Percentiles rank a stretch among this genome's conserved stretches.
Evolutionary conservation across 2,329 filamentous ascomycete species (phyloP).

Genomic region (Penicillium sp.): DNA sequence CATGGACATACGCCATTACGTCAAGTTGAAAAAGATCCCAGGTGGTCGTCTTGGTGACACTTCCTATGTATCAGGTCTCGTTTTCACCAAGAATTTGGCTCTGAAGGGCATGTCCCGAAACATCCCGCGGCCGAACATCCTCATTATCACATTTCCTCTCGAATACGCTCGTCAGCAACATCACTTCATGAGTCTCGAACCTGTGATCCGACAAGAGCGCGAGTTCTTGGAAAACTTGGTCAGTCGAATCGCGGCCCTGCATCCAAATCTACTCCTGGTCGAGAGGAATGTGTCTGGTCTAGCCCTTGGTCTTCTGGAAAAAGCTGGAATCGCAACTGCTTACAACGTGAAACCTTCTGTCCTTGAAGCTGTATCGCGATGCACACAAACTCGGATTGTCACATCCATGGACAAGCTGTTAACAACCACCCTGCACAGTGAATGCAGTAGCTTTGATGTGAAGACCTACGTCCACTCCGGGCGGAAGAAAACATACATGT

Average conservation of each 20-base stretch:
- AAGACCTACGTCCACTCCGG: constrained; percentile 89
- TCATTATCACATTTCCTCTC: constrained; percentile 91
- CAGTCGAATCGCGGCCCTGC: constrained; percentile 81
- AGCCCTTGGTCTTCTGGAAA: constrained; percentile 82
- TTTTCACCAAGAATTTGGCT: constrained; percentile 96
- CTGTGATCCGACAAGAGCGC: constrained; percentile 93
- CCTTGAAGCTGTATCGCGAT: constrained; percentile 89
- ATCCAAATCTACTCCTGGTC: constrained; percentile 84
- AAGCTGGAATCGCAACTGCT: constrained; percentile 87
- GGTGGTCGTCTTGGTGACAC: constrained; percentile 89
- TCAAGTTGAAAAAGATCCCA: constrained; percentile 95
- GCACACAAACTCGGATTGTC: constrained; percentile 87
- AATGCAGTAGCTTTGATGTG: constrained; percentile 86
- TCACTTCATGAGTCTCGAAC: constrained; percentile 97
- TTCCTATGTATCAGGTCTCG: constrained; percentile 92
- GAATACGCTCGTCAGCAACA: constrained; percentile 92
- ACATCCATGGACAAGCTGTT: constrained; percentile 94
- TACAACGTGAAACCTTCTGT: constrained; percentile 98
- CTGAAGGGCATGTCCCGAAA: constrained; percentile 93
- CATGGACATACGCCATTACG: constrained; percentile 96
- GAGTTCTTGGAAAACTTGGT: constrained; percentile 92
- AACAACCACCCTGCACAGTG: constrained; percentile 71
- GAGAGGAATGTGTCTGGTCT: constrained; percentile 91
- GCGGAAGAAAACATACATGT: constrained; percentile 92
- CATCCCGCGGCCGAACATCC: constrained; percentile 79